Percentiles rank a stretch among this genome's conserved stretches.
Evolutionary conservation across 108 stramenopile species (phyloP).

Genomic region (Pseudonitzschia pungens): DNA sequence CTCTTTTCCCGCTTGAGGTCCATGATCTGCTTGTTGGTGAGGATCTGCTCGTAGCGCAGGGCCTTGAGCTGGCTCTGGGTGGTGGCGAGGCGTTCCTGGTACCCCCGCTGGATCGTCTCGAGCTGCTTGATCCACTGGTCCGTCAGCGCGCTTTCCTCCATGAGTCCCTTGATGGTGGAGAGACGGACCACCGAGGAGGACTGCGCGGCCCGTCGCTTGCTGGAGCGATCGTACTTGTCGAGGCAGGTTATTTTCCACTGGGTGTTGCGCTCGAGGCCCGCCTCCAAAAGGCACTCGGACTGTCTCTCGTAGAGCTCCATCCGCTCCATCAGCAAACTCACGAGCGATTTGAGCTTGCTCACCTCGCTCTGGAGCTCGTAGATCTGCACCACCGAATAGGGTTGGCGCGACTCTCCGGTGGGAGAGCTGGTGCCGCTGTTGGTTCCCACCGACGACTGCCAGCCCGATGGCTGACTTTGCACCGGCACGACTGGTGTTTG

Average conservation of each 20-base stretch:
- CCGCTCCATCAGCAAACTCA: slow-evolving; percentile 2
- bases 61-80: slow-evolving; percentile 2
- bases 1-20: neutral
- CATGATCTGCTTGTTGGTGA: slow-evolving; percentile 8
- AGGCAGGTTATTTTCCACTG: neutral
- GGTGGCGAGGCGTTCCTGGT: neutral
- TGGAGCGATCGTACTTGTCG: neutral
- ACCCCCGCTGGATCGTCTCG: slow-evolving; percentile 3
- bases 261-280: neutral
- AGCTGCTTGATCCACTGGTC: slow-evolving; percentile 6
- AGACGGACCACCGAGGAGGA: neutral
- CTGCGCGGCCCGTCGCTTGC: neutral
- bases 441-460: neutral
- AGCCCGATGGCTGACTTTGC: neutral
- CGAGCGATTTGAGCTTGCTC: neutral
- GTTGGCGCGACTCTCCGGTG: neutral
- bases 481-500: no score
- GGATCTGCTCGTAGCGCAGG: neutral
- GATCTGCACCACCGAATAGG: neutral
- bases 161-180: slow-evolving; percentile 6
- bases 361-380: neutral
- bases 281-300: slow-evolving; percentile 8
- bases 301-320: slow-evolving; percentile 14
- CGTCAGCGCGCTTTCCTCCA: neutral
- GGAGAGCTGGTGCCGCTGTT: neutral